Conservation (phyloP, 331 rosid genomes). For the Quercus lobata region DNA sequence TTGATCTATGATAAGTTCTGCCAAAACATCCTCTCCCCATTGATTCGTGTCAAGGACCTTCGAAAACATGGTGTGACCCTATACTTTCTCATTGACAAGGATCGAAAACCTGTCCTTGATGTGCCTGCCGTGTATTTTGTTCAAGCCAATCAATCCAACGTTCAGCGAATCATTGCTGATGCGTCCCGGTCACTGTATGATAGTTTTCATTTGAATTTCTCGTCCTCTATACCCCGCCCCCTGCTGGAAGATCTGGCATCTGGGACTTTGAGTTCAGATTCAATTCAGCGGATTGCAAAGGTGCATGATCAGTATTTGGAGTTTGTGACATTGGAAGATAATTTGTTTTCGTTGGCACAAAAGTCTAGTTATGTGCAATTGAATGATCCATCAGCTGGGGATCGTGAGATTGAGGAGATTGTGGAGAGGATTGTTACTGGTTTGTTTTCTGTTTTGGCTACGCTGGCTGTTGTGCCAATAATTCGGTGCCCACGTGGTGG, state of each 20-base stretch:
- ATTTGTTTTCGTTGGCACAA: constrained; percentile 70
- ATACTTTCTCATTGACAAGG: constrained; percentile 76
- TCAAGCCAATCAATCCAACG: constrained; percentile 54
- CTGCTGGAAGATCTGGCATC: constrained; percentile 82
- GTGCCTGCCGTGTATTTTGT: constrained; percentile 89
- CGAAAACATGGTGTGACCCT: constrained; percentile 92
- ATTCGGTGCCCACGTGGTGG: constrained; percentile 81
- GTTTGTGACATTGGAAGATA: constrained; percentile 78
- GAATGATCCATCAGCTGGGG: constrained; percentile 87
- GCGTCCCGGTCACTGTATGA: constrained; percentile 68
- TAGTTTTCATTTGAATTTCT: constrained; percentile 63
- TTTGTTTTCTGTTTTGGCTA: constrained; percentile 79
- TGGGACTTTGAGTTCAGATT: constrained; percentile 64
- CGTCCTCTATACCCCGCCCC: constrained; percentile 74
- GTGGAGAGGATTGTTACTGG: constrained; percentile 67
- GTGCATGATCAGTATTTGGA: constrained; percentile 93
- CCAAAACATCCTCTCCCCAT: constrained; percentile 72
- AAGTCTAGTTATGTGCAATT: constrained; percentile 61
- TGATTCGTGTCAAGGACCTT: constrained; percentile 81
- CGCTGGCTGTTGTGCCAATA: constrained; percentile 72
- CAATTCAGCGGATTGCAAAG: constrained; percentile 56
- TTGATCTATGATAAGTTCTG: constrained; percentile 76
- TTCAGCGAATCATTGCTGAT: constrained; percentile 65
- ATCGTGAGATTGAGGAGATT: constrained; percentile 81
- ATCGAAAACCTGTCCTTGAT: constrained; percentile 73